phyloP scores from a whole-genome alignment of 2,329 filamentous ascomycete species.

The Periglandula ipomoeae region DNA sequence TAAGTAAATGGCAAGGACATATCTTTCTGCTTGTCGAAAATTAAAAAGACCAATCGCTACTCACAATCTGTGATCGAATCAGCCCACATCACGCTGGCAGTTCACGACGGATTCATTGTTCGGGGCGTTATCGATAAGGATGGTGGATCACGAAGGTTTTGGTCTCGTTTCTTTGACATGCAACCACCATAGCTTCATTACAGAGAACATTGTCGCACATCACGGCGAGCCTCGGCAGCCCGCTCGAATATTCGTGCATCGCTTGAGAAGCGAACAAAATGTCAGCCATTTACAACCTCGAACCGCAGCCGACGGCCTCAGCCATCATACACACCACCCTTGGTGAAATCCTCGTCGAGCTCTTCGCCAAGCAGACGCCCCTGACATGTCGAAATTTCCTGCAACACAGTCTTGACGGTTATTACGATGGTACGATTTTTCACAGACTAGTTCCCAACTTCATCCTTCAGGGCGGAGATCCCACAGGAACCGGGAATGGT shows the following conservation, averaged over 20 bases:
- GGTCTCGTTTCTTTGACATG: neutral
- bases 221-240: neutral
- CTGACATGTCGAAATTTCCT: constrained; percentile 91
- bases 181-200: neutral
- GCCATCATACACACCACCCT: constrained; percentile 82
- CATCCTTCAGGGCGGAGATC: constrained; percentile 89
- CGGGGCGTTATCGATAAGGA: constrained; percentile 5
- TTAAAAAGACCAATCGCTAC: too few relatives aligned
- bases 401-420: constrained; percentile 87
- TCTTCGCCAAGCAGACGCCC: constrained; percentile 92
- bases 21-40: too few relatives aligned
- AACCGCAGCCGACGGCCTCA: constrained; percentile 88
- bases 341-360: constrained; percentile 82
- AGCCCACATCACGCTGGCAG: too few relatives aligned
- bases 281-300: constrained; percentile 88
- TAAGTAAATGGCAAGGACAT: too few relatives aligned
- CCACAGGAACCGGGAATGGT: constrained; percentile 83
- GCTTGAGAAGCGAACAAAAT: constrained; percentile 41
- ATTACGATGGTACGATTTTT: constrained; percentile 90
- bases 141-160: neutral
- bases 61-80: too few relatives aligned
- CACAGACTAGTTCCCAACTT: constrained; percentile 89
- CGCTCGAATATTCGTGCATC: neutral
- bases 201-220: neutral
- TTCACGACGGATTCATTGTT: too few relatives aligned